Conservation (phyloP, 164 flowering plant genomes). For the Amborella trichopoda region DNA sequence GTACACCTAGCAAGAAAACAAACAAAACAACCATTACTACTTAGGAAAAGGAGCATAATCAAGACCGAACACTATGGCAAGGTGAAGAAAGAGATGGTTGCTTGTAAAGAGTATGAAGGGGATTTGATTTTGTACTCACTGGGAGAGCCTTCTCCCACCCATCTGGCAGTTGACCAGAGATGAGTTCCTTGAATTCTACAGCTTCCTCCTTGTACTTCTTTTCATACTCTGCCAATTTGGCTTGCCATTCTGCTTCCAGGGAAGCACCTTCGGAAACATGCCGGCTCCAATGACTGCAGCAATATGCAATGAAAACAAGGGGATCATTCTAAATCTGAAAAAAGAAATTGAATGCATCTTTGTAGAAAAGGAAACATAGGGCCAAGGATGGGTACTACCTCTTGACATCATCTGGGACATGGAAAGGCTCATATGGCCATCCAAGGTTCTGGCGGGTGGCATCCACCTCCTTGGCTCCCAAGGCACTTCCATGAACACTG, state of each 20-base stretch:
- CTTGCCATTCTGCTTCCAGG: conserved; percentile 92
- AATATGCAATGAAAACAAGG: conserved; percentile 1
- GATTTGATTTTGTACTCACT: conserved; percentile 35
- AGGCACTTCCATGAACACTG: conserved; percentile 92
- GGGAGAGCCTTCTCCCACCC: conserved; percentile 99
- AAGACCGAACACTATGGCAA: not conserved
- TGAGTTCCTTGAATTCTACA: conserved; percentile 62
- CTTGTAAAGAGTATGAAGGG: not conserved
- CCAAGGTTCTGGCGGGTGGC: conserved; percentile 93
- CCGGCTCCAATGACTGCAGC: conserved; percentile 89
- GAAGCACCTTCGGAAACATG: conserved; percentile 70
- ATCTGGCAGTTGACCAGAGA: conserved; percentile 62
- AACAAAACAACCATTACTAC: not conserved
- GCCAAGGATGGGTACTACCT: too few relatives aligned
- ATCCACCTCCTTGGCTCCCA: conserved; percentile 95
- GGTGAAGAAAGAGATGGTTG: not conserved
- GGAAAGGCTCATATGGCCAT: conserved; percentile 92
- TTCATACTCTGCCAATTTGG: conserved; percentile 84
- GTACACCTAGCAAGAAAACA: conserved; percentile 43
- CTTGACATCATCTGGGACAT: conserved; percentile 91
- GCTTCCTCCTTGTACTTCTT: conserved; percentile 87
- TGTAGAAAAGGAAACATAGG: too few relatives aligned
- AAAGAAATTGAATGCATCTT: too few relatives aligned
- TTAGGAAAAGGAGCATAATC: not conserved
- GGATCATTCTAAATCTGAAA: too few relatives aligned